Evolutionary conservation across 768 basidiomycete species (phyloP).

Genomic region (Leccinum ochraceum): DNA sequence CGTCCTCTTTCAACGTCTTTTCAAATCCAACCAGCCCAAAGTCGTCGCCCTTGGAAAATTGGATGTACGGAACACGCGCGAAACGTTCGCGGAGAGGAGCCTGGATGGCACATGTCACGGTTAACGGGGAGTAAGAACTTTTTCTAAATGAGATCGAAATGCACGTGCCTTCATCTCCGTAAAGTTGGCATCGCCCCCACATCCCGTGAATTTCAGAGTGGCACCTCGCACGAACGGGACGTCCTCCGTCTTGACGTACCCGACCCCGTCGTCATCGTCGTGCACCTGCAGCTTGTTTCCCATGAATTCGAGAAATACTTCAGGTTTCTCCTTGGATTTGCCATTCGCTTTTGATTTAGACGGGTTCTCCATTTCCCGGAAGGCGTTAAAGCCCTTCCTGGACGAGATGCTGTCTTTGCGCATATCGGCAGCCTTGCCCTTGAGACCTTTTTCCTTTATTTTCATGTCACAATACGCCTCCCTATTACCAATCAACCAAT

Average conservation of each 20-base stretch:
- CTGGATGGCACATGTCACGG: slow-evolving; percentile 24
- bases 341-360: slow-evolving; percentile 32
- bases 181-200: slow-evolving; percentile 59
- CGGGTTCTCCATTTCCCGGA: slow-evolving; percentile 58
- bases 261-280: slow-evolving; percentile 45
- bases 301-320: slow-evolving; percentile 74
- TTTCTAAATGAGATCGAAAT: background rate
- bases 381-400: slow-evolving; percentile 74
- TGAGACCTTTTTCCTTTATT: slow-evolving; percentile 90
- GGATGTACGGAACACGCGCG: slow-evolving; percentile 47
- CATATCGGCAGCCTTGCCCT: slow-evolving; percentile 64
- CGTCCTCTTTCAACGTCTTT: slow-evolving; percentile 69
- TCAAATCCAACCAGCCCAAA: slow-evolving; percentile 55
- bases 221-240: slow-evolving; percentile 46
- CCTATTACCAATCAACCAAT: slow-evolving; percentile 38
- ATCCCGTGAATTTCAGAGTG: slow-evolving; percentile 50
- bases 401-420: slow-evolving; percentile 56
- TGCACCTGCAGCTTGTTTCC: slow-evolving; percentile 67
- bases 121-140: background rate
- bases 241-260: slow-evolving; percentile 45
- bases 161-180: slow-evolving; percentile 54
- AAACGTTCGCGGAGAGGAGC: slow-evolving; percentile 50
- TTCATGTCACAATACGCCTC: slow-evolving; percentile 94
- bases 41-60: slow-evolving; percentile 46
- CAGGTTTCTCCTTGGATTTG: slow-evolving; percentile 42